Evolutionary conservation across 2,329 filamentous ascomycete species (phyloP), one percentile per base, ranked within the genome.

Genomic region (Rhinocladiella mackenziei): DNA sequence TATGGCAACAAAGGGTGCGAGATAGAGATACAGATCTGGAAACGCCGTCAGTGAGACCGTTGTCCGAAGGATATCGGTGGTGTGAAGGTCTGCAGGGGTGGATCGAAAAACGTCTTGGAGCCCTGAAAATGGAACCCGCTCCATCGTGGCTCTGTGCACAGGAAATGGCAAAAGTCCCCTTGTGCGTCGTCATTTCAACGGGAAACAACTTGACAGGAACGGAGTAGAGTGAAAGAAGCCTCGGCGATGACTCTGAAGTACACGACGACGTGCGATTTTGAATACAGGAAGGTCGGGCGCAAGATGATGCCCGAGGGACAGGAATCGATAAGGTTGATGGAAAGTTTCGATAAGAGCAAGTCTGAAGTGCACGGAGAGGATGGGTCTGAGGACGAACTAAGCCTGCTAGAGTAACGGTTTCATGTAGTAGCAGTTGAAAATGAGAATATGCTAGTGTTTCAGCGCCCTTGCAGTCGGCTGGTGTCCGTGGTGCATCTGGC

Each of bases 31-130:
- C 46, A 58, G 46, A 39, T 18, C 50, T 33, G 40, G 40, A 2
- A 17, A 28, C 25, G 5, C 28, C 53, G 37, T 55, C 51, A n/a
- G 37, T 39, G 5, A 55, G 52, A 17, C 32, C 46, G 7, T 36
- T n/a, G 36, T 29, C 22, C 25, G 36, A 17, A 23, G 58, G 51
- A 58, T 76, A 66, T 60, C 61, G 70, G 22, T 78, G 75, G 75
- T 75, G 78, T 56, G 74, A 76, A 54, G 71, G 69, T 32, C 77
- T 78, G 56, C 69, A 72, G 25, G 75, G 78, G 58, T 79, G 75
- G 75, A 69, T 78, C 38, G 72, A 66, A 13, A 65, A 62, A 28
- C 76, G 71, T 32, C 74, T 74, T 19, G 60, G 56, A 38, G 35
- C 31, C 14, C 18, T 39, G n/a, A n/a, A n/a, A n/a, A n/a, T n/a